These are phyloP conservation scores for Mycena leptocephala DNA, from an alignment of 768 basidiomycete genomes.

Conservation along the genomic window DNA sequence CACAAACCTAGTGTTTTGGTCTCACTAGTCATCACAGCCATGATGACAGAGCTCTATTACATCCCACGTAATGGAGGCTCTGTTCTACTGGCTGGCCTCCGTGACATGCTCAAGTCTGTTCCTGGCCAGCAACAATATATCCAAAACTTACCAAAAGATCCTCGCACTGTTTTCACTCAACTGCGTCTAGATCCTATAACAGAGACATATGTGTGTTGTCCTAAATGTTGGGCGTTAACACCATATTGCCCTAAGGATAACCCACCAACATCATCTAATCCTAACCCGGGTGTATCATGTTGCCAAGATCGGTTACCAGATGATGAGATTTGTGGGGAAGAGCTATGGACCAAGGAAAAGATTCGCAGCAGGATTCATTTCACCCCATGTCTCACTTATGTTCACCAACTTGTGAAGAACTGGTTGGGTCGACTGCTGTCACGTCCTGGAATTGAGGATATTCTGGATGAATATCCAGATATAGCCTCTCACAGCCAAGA, in stretches of 20 bases:
- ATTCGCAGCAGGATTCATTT: background rate
- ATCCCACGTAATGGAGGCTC: slow-evolving; percentile 37
- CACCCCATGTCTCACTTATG: slow-evolving; percentile 32
- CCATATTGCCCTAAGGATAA: too few species aligned
- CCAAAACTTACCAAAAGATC: slow-evolving; percentile 39
- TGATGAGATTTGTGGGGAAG: slow-evolving; percentile 31
- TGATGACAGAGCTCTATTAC: slow-evolving; percentile 41
- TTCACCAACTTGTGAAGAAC: slow-evolving; percentile 41
- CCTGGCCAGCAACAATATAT: background rate
- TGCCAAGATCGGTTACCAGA: too few species aligned
- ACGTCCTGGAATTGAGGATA: slow-evolving; percentile 44
- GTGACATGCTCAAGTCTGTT: background rate
- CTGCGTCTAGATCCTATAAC: slow-evolving; percentile 44
- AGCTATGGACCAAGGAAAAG: slow-evolving; percentile 38
- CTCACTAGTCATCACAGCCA: slow-evolving; percentile 28
- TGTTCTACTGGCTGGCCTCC: slow-evolving; percentile 38
- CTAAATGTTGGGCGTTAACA: slow-evolving; percentile 41
- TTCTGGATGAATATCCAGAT: slow-evolving; percentile 35
- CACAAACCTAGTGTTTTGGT: slow-evolving; percentile 10
- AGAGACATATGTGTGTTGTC: slow-evolving; percentile 40
- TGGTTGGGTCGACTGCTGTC: slow-evolving; percentile 47
- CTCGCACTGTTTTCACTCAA: background rate
- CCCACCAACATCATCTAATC: too few species aligned
- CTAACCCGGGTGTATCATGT: too few species aligned
- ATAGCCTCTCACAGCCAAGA: background rate